phyloP scores from a whole-genome alignment of 2,329 filamentous ascomycete genomes.

The Plenodomus lindquistii region DNA sequence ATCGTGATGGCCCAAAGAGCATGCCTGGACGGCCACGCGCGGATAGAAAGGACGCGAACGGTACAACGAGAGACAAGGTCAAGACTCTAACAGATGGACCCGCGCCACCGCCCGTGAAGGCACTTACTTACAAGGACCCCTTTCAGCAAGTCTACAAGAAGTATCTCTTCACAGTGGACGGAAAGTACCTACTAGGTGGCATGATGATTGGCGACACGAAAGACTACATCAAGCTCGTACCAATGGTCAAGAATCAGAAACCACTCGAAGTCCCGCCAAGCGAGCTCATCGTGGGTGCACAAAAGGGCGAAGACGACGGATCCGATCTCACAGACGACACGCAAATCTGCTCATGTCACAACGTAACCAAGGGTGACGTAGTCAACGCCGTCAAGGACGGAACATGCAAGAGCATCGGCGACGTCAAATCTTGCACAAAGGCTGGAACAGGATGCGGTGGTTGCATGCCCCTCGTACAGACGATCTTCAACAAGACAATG shows the following conservation, averaged over 20 bases:
- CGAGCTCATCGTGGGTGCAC: slow-evolving; percentile 80
- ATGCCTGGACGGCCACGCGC: slow-evolving; percentile 64
- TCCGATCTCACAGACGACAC: slow-evolving; percentile 83
- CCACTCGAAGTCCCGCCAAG: slow-evolving; percentile 75
- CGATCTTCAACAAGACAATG: slow-evolving; percentile 91
- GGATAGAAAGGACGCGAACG: slow-evolving; percentile 48
- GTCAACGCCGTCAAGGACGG: slow-evolving; percentile 73
- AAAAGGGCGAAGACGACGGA: slow-evolving; percentile 72
- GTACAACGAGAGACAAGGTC: slow-evolving; percentile 48
- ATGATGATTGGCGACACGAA: slow-evolving; percentile 97
- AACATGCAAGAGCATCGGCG: slow-evolving; percentile 77
- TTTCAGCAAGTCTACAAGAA: slow-evolving; percentile 92
- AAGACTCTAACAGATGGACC: slow-evolving; percentile 60
- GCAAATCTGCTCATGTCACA: slow-evolving; percentile 92
- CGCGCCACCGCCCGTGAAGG: slow-evolving; percentile 69
- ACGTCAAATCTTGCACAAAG: slow-evolving; percentile 88
- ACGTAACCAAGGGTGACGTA: slow-evolving; percentile 84
- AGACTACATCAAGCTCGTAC: slow-evolving; percentile 87
- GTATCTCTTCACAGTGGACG: slow-evolving; percentile 86
- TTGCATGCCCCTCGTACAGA: slow-evolving; percentile 84
- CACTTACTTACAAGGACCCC: slow-evolving; percentile 85
- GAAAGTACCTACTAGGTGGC: slow-evolving; percentile 87
- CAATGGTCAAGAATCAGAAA: slow-evolving; percentile 84
- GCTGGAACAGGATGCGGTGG: slow-evolving; percentile 89
- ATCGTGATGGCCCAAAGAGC: slow-evolving; percentile 77